These are phyloP conservation scores for Talaromyces sp. DNA, from an alignment of 2,329 filamentous ascomycete species.

Conservation along the genomic window DNA sequence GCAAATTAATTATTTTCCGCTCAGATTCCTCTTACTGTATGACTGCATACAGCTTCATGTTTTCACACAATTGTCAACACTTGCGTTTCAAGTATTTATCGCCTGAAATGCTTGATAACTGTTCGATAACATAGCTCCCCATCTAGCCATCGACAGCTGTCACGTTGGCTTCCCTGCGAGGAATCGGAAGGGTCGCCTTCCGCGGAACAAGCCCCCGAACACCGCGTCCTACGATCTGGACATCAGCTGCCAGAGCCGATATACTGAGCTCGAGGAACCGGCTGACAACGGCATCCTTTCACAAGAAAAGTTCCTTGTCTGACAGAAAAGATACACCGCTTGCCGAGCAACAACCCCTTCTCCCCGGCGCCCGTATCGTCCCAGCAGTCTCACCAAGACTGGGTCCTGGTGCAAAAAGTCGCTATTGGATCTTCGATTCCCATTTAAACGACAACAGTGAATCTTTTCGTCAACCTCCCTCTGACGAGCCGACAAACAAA, in stretches of 20 bases:
- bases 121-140: not conserved
- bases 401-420: not conserved
- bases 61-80: not conserved
- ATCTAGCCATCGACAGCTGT: slow-evolving; percentile 21
- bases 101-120: slow-evolving; percentile 4
- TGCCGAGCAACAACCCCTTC: slow-evolving; percentile 3
- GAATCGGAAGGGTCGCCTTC: slow-evolving; percentile 32
- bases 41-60: not conserved
- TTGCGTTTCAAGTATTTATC: not conserved
- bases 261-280: not conserved
- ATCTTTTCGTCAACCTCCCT: not conserved
- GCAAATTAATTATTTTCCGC: not conserved
- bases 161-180: slow-evolving; percentile 40
- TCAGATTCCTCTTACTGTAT: not conserved
- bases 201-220: slow-evolving; percentile 23
- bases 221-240: not conserved
- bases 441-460: not conserved
- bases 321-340: not conserved
- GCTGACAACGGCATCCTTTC: not conserved
- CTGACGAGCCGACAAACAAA: slow-evolving; percentile 12
- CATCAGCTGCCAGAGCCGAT: not conserved
- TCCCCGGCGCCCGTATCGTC: slow-evolving; percentile 21
- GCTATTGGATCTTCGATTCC: not conserved
- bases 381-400: slow-evolving; percentile 25
- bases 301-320: not conserved